Evolutionary conservation across 2,329 filamentous ascomycete genomes (phyloP).

Genomic region (Arthrobotrys sinensis): DNA sequence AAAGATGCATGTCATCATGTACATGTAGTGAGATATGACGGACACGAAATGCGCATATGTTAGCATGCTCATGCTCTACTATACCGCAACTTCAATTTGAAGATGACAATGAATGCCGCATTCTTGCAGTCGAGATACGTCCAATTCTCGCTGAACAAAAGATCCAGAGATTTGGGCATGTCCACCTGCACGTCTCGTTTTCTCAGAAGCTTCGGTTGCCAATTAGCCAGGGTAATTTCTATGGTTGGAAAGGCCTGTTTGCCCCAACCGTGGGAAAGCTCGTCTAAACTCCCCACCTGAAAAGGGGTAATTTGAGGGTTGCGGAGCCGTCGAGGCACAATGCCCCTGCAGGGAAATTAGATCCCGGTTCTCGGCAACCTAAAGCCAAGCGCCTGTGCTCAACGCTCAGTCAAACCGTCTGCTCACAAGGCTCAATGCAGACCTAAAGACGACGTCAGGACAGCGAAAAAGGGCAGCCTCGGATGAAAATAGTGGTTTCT

Average conservation of each 20-base stretch:
- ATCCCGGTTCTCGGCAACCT: constrained; percentile 21
- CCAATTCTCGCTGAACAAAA: background rate
- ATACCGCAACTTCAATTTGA: constrained; percentile 11
- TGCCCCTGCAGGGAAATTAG: constrained; percentile 36
- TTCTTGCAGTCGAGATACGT: background rate
- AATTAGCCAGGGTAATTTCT: constrained; percentile 7
- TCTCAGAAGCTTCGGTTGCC: background rate
- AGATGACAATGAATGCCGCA: constrained; percentile 2
- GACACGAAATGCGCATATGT: background rate
- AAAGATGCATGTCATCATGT: constrained; percentile 9
- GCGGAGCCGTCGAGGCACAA: constrained; percentile 17
- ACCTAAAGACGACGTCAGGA: constrained; percentile 10
- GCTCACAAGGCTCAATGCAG: background rate
- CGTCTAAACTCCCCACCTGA: constrained; percentile 11
- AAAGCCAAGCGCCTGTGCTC: constrained; percentile 14
- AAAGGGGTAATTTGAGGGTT: constrained; percentile 34
- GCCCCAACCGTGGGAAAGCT: background rate
- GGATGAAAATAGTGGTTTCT: constrained; percentile 10
- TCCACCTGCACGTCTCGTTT: constrained; percentile 7
- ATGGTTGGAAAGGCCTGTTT: background rate
- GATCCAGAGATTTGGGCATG: background rate
- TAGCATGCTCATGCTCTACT: constrained; percentile 1
- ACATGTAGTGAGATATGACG: background rate
- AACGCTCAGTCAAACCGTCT: background rate
- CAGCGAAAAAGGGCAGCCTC: constrained; percentile 1